These are phyloP conservation scores for Periconia sp. DNA, from an alignment of 2,329 filamentous ascomycete species.

Conservation along the genomic window DNA sequence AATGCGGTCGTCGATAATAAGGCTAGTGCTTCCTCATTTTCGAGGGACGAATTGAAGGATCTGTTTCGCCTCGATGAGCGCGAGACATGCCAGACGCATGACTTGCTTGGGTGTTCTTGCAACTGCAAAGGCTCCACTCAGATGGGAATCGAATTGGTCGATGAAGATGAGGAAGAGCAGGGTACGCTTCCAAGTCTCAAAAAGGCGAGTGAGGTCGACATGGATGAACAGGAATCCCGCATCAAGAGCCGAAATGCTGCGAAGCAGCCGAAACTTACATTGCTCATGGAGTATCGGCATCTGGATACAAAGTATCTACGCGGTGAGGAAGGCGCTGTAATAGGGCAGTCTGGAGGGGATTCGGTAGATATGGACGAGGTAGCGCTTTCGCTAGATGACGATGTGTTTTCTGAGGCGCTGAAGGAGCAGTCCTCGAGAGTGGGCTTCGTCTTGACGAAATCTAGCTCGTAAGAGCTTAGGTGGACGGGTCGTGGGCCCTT, in stretches of 20 bases:
- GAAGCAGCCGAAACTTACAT: slow-evolving; percentile 52
- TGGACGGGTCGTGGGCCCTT: no score
- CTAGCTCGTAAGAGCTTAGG: slow-evolving; percentile 12
- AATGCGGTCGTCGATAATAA: slow-evolving; percentile 75
- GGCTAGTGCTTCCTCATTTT: slow-evolving; percentile 65
- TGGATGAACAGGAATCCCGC: slow-evolving; percentile 52
- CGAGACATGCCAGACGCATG: slow-evolving; percentile 70
- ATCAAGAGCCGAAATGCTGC: slow-evolving; percentile 45
- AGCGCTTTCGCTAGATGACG: slow-evolving; percentile 55
- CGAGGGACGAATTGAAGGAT: slow-evolving; percentile 69
- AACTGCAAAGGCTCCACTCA: slow-evolving; percentile 57
- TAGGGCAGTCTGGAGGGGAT: slow-evolving; percentile 56
- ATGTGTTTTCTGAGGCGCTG: slow-evolving; percentile 56
- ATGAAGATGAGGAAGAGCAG: slow-evolving; percentile 29
- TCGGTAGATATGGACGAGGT: slow-evolving; percentile 46
- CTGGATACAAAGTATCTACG: slow-evolving; percentile 49
- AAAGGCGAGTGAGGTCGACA: slow-evolving; percentile 53
- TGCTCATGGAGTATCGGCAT: slow-evolving; percentile 62
- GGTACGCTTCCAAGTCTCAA: slow-evolving; percentile 34
- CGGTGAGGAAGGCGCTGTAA: slow-evolving; percentile 21
- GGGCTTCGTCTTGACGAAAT: slow-evolving; percentile 58
- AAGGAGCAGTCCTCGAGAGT: slow-evolving; percentile 53
- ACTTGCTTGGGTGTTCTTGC: slow-evolving; percentile 69
- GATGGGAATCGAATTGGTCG: slow-evolving; percentile 10
- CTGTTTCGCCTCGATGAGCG: slow-evolving; percentile 70